Conservation (phyloP, 805 yeast species). For the Yarrowia sp. region DNA sequence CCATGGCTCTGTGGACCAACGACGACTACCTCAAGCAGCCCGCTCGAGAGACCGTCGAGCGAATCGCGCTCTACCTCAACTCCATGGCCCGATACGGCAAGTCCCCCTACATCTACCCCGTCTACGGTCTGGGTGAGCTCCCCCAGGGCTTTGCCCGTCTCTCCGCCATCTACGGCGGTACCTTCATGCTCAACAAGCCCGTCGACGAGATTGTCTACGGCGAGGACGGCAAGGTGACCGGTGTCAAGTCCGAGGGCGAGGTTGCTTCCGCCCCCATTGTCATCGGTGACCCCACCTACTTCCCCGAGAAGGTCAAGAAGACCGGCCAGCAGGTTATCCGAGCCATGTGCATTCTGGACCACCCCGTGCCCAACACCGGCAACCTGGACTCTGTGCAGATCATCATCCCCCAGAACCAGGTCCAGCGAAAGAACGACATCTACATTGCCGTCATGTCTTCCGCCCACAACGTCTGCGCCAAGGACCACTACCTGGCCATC, state of each 20-base stretch:
- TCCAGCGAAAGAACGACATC: constrained; percentile 87
- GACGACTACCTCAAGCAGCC: constrained; percentile 87
- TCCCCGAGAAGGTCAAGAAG: constrained; percentile 75
- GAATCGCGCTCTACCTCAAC: constrained; percentile 80
- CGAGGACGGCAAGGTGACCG: constrained; percentile 69
- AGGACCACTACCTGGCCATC: constrained; percentile 87
- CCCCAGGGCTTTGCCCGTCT: constrained; percentile 99
- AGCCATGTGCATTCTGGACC: constrained; percentile 85
- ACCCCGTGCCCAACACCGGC: constrained; percentile 78
- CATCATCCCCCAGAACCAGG: constrained; percentile 95
- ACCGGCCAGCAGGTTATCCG: constrained; percentile 75
- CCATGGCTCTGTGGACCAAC: constrained; percentile 95
- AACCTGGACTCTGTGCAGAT: constrained; percentile 89
- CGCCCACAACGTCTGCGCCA: constrained; percentile 85
- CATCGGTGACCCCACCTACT: constrained; percentile 96
- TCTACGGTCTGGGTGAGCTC: constrained; percentile 94
- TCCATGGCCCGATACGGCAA: constrained; percentile 94
- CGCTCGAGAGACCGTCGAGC: constrained; percentile 85
- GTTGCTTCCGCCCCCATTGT: constrained; percentile 87
- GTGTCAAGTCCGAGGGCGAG: constrained; percentile 90
- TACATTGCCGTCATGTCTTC: constrained; percentile 88
- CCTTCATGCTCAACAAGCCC: constrained; percentile 96
- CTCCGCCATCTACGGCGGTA: constrained; percentile 96
- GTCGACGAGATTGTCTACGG: constrained; percentile 82
- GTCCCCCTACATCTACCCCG: constrained; percentile 92